Conservation (phyloP, 805 yeast species). For the Yarrowia phangngaensis region DNA sequence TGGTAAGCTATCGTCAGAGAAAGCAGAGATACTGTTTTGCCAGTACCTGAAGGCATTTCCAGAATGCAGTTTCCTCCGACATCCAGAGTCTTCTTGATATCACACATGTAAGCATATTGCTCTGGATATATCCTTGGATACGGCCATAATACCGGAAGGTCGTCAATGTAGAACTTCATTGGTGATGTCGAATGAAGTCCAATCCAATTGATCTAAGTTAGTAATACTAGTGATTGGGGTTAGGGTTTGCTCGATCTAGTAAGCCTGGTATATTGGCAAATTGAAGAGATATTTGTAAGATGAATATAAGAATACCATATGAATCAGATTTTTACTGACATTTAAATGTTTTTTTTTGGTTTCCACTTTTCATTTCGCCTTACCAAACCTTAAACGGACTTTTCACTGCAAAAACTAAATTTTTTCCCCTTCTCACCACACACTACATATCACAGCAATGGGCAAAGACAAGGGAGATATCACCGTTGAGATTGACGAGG, state of each 20-base stretch:
- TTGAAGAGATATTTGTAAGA: too few relatives aligned
- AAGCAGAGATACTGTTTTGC: slow-evolving; percentile 88
- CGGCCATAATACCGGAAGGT: slow-evolving; percentile 91
- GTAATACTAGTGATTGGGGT: slow-evolving; percentile 3
- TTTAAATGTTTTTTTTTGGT: too few relatives aligned
- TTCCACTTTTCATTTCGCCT: too few relatives aligned
- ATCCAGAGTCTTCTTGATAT: slow-evolving; percentile 86
- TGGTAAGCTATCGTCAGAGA: slow-evolving; percentile 94
- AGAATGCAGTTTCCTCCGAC: slow-evolving; percentile 94
- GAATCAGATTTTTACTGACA: too few relatives aligned
- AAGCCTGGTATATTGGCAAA: too few relatives aligned
- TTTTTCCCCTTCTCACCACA: slow-evolving; percentile 20
- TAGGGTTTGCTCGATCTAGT: too few relatives aligned
- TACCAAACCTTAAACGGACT: slow-evolving; percentile 17
- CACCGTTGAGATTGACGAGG: slow-evolving; percentile 29
- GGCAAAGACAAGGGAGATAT: slow-evolving; percentile 34
- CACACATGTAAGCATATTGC: slow-evolving; percentile 97
- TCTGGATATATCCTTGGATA: slow-evolving; percentile 97
- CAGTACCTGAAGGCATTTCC: slow-evolving; percentile 99
- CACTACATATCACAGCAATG: slow-evolving; percentile 29
- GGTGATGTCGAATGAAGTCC: slow-evolving; percentile 3
- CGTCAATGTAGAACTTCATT: slow-evolving; percentile 82
- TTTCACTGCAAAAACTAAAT: slow-evolving; percentile 13
- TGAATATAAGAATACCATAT: too few relatives aligned
- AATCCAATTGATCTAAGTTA: slow-evolving; percentile 13